Base-by-base conservation (phyloP, 2,329 filamentous ascomycete genomes). In the Davidsoniella virescens region DNA sequence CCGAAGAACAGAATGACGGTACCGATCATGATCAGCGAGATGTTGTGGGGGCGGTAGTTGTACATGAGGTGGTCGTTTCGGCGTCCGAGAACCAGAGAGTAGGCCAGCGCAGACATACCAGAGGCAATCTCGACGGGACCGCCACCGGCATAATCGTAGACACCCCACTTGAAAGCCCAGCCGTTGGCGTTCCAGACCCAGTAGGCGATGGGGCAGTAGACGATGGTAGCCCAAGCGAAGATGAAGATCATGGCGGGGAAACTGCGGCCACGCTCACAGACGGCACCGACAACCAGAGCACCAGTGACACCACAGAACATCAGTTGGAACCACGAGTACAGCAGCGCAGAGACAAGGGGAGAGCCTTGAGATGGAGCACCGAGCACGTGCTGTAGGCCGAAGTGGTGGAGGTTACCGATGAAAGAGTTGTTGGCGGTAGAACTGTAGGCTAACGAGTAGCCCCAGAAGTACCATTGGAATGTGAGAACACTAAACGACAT, bases 381-480 rank as follows among this genome's bases (percentile, higher is more conserved):
- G 59, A 94, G 73, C 2, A 87, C 86, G 61, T 87, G 85, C 72
- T 78, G 82, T 59, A 98, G 73, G 54, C 87, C 92, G 59, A 96
- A 94, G 65, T 93, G 84, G 58, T 80, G 75, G 51, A 98, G 69
- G 64, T 96, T 79, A 50, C 92, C 92, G 61, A 98, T 96, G 69
- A 84, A 96, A 49, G 85, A 83, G 67, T 85, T 95, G 57, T 77
- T 87, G 4, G 82, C 84, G 12, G 78, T 79, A 41, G 76, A 72
- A 61, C 84, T 92, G 67, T 96, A 95, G 48, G 90, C 88, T 54
- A 98, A 73, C 12, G 90, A 94, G 67, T 94, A 98, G 37, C 92
- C 92, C 90, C 92, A 96, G 66, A 98, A 95, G 62, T 95, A 96
- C 92, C 92, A 98, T 70, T 98, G 92, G 71, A 98, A 95, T 51